Conservation (phyloP, 176 grass and related monocot genomes). For the Musa acuminata region DNA sequence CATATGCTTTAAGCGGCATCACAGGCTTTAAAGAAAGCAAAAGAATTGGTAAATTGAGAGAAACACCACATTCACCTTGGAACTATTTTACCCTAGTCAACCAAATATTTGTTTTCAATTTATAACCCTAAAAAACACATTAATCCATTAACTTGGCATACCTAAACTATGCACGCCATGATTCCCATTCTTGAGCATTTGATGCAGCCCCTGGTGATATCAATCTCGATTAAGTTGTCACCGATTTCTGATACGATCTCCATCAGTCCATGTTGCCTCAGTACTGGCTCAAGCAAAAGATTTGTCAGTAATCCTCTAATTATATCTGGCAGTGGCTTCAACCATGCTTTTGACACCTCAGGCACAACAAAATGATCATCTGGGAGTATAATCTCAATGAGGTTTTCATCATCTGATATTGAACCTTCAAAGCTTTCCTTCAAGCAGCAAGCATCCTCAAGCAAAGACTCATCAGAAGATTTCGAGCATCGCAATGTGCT, state of each 20-base stretch:
- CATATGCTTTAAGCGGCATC: neutral
- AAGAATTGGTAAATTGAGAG: neutral
- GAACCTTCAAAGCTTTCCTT: neutral
- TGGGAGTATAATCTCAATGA: constrained; percentile 18
- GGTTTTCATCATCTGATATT: constrained; percentile 24
- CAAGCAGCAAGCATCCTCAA: neutral
- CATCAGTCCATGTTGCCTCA: constrained; percentile 11
- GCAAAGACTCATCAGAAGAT: neutral
- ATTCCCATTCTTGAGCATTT: constrained; percentile 16
- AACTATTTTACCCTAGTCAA: no score
- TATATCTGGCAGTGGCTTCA: neutral
- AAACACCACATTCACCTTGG: no score
- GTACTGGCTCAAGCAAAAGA: neutral
- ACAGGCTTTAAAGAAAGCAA: neutral
- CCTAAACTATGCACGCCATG: neutral
- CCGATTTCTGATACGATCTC: constrained; percentile 13
- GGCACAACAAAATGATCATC: constrained; percentile 3
- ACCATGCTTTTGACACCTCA: neutral
- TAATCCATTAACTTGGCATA: neutral
- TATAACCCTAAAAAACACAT: neutral
- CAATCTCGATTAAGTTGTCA: constrained; percentile 21
- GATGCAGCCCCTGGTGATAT: constrained; percentile 17
- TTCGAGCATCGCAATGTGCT: neutral
- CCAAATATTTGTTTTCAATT: neutral
- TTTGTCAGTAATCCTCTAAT: neutral